These are phyloP conservation scores for Cryptococcus depauperatus DNA, from an alignment of 1,284 basidiomycete species.

Conservation along the genomic window DNA sequence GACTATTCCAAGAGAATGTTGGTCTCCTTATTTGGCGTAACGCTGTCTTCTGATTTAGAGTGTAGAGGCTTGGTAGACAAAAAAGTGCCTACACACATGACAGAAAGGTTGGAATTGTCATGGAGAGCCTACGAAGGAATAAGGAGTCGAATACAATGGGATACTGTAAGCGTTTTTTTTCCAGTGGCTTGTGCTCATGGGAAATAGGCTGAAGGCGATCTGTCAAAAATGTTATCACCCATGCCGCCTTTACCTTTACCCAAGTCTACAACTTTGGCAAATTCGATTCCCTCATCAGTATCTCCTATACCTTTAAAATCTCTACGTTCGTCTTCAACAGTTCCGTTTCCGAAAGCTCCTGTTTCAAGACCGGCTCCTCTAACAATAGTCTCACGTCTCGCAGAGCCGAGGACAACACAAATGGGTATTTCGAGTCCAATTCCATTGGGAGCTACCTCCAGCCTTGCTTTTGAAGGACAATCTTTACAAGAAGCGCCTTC, in stretches of 20 bases:
- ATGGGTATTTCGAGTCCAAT: not conserved
- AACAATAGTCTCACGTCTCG: not conserved
- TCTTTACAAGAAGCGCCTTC: not conserved
- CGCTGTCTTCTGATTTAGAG: not conserved
- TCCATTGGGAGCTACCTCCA: conserved; percentile 1
- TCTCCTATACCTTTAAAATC: not conserved
- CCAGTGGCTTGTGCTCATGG: not conserved
- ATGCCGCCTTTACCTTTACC: conserved; percentile 1
- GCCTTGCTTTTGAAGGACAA: conserved; percentile 2
- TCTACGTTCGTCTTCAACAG: not conserved
- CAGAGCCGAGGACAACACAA: not conserved
- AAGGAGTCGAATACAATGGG: conserved; percentile 18
- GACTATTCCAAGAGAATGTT: conserved; percentile 23
- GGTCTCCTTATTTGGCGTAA: conserved; percentile 2
- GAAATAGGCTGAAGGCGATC: not conserved
- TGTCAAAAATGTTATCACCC: not conserved
- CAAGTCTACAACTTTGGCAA: not conserved
- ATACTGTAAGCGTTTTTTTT: not conserved
- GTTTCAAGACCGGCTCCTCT: conserved; percentile 1
- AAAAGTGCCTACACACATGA: conserved; percentile 19
- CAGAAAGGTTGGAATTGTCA: conserved; percentile 19
- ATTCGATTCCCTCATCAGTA: not conserved
- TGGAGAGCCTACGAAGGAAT: conserved; percentile 29
- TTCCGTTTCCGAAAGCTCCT: conserved; percentile 1
- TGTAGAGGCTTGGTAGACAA: conserved; percentile 6